Evolutionary conservation across 305 asterid genomes (phyloP).

Genomic region (Withania somnifera): DNA sequence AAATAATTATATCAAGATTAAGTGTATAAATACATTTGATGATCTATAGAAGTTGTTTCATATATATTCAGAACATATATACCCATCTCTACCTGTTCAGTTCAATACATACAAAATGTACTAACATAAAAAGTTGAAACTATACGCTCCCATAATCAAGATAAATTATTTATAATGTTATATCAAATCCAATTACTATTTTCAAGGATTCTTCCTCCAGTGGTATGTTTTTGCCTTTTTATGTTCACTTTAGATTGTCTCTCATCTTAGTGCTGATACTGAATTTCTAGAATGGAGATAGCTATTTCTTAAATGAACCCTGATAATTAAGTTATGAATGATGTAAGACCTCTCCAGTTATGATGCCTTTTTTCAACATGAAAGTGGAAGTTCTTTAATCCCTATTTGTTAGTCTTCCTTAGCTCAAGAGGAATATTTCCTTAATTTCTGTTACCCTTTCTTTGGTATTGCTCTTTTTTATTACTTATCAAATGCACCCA

Average conservation of each 20-base stretch:
- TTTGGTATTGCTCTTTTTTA: neutral
- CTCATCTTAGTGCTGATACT: neutral
- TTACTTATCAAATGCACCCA: neutral
- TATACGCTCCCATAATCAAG: too few species aligned
- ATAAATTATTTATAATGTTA: constrained; percentile 9
- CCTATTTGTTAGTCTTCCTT: neutral
- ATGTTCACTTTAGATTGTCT: neutral
- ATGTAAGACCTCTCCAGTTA: neutral
- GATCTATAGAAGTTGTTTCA: too few species aligned
- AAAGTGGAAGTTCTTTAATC: neutral
- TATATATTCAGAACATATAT: too few species aligned
- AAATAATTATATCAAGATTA: too few species aligned
- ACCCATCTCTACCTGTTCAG: too few species aligned
- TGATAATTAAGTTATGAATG: neutral
- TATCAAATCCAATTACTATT: constrained; percentile 57
- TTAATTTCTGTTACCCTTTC: neutral
- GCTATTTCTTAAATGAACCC: neutral
- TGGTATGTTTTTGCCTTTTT: constrained; percentile 33
- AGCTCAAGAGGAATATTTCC: neutral
- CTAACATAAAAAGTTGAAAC: too few species aligned
- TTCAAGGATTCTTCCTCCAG: constrained; percentile 51
- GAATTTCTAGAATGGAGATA: neutral
- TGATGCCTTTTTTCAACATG: neutral
- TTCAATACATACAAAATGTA: too few species aligned
- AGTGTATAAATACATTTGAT: too few species aligned